Percentiles rank a stretch among this genome's conserved stretches.
Conservation (phyloP, 192 early-diverging fungal genomes). For the Backusella luteola region DNA sequence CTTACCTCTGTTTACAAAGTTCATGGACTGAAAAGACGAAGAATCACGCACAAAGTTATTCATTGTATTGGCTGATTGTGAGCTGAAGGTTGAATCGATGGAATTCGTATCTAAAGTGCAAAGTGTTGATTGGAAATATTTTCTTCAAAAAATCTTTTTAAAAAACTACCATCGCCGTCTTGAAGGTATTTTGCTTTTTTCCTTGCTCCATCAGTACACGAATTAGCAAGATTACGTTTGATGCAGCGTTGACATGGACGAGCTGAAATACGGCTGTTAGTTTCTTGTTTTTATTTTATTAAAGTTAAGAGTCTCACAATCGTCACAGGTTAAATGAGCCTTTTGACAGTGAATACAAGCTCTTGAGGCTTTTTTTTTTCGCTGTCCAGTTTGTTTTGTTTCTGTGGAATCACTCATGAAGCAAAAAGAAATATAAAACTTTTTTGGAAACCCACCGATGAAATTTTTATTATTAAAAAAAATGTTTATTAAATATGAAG, state of each 20-base stretch:
- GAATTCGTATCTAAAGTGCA: neutral
- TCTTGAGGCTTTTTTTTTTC: conserved; percentile 36
- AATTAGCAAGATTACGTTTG: conserved; percentile 69
- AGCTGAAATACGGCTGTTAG: conserved; percentile 31
- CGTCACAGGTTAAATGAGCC: conserved; percentile 73
- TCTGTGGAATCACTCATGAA: neutral
- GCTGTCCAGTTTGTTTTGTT: conserved; percentile 6
- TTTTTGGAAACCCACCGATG: neutral
- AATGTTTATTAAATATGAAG: neutral
- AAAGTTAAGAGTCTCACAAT: conserved; percentile 42
- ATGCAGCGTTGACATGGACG: conserved; percentile 90
- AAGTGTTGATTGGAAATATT: neutral
- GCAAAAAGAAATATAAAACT: neutral
- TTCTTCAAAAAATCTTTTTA: neutral
- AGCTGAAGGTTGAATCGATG: neutral
- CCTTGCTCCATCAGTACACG: conserved; percentile 82
- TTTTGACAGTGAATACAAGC: conserved; percentile 70
- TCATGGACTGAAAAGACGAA: neutral
- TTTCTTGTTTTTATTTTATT: neutral
- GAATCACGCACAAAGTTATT: neutral
- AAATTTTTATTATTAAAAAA: neutral
- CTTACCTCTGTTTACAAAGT: conserved; percentile 6
- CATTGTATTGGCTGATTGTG: neutral
- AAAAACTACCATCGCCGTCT: conserved; percentile 53
- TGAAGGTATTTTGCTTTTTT: conserved; percentile 94